Evolutionary conservation across 2,329 filamentous ascomycete genomes (phyloP).

Genomic region (Calonectria pseudoreteaudii): DNA sequence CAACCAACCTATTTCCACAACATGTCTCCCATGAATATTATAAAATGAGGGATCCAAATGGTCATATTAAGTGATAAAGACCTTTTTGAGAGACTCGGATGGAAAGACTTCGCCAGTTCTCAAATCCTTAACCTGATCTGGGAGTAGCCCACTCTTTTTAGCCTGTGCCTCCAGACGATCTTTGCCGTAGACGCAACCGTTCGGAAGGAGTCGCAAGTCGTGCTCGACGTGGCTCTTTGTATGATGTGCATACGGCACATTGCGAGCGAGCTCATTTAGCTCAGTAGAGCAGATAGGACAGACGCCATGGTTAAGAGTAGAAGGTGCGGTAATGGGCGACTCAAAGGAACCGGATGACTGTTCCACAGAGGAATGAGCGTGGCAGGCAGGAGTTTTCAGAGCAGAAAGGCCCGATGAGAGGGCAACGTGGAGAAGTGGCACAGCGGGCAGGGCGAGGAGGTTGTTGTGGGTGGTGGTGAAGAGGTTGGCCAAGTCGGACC

Average conservation of each 20-base stretch:
- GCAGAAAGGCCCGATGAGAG: slow-evolving; percentile 92
- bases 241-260: slow-evolving; percentile 94
- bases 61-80: slow-evolving; percentile 80
- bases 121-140: slow-evolving; percentile 80
- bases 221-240: slow-evolving; percentile 92
- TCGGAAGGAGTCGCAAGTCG: slow-evolving; percentile 88
- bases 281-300: slow-evolving; percentile 98
- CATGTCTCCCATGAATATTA: neutral
- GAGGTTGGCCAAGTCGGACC: slow-evolving; percentile 79
- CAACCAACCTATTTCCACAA: neutral
- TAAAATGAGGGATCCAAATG: neutral
- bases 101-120: slow-evolving; percentile 77
- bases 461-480: slow-evolving; percentile 90
- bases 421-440: slow-evolving; percentile 89
- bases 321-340: slow-evolving; percentile 35
- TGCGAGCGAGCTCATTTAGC: slow-evolving; percentile 88
- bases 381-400: slow-evolving; percentile 94
- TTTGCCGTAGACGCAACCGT: slow-evolving; percentile 85
- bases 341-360: slow-evolving; percentile 64
- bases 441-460: slow-evolving; percentile 83
- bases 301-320: slow-evolving; percentile 75
- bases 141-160: slow-evolving; percentile 78
- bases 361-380: slow-evolving; percentile 51
- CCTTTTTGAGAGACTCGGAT: slow-evolving; percentile 78
- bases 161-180: slow-evolving; percentile 81